These are phyloP conservation scores for Rachicladosporium sp. DNA, from an alignment of 2,329 filamentous ascomycete species.

Conservation along the genomic window DNA sequence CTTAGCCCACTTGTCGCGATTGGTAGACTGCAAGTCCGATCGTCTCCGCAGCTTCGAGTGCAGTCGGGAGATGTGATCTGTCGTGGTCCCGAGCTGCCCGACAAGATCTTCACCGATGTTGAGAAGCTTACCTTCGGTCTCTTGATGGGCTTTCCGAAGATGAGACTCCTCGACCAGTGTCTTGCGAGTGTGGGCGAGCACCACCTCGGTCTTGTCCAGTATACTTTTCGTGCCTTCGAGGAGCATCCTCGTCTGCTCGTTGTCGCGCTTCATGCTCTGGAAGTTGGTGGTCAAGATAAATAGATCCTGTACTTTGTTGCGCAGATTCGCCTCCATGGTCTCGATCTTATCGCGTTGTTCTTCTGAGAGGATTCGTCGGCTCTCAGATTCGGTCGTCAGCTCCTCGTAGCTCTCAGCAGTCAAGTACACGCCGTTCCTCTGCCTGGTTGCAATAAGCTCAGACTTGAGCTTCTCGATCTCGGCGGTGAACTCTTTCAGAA, in stretches of 20 bases:
- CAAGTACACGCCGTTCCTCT: conserved; percentile 90
- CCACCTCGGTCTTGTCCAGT: conserved; percentile 76
- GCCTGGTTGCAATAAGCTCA: conserved; percentile 81
- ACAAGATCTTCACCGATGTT: conserved; percentile 65
- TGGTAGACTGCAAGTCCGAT: conserved; percentile 68
- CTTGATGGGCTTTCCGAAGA: conserved; percentile 70
- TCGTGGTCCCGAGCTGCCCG: conserved; percentile 62
- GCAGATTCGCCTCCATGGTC: conserved; percentile 77
- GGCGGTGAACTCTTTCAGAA: conserved; percentile 76
- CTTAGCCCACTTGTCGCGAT: conserved; percentile 65
- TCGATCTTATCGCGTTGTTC: conserved; percentile 89
- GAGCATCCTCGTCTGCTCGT: conserved; percentile 59
- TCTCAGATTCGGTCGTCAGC: conserved; percentile 84
- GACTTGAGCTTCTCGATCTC: conserved; percentile 94
- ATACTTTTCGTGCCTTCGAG: conserved; percentile 72
- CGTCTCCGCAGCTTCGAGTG: conserved; percentile 79
- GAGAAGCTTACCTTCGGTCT: conserved; percentile 68
- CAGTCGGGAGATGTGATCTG: conserved; percentile 67
- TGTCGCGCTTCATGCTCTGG: conserved; percentile 77
- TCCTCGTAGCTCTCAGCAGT: conserved; percentile 82
- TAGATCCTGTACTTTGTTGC: conserved; percentile 88
- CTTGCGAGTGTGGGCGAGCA: conserved; percentile 64
- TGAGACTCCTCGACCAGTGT: conserved; percentile 67
- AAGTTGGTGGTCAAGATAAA: conserved; percentile 78
- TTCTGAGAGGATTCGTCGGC: conserved; percentile 76